phyloP scores from a whole-genome alignment of 768 basidiomycete species.

The Suillus placidus region DNA sequence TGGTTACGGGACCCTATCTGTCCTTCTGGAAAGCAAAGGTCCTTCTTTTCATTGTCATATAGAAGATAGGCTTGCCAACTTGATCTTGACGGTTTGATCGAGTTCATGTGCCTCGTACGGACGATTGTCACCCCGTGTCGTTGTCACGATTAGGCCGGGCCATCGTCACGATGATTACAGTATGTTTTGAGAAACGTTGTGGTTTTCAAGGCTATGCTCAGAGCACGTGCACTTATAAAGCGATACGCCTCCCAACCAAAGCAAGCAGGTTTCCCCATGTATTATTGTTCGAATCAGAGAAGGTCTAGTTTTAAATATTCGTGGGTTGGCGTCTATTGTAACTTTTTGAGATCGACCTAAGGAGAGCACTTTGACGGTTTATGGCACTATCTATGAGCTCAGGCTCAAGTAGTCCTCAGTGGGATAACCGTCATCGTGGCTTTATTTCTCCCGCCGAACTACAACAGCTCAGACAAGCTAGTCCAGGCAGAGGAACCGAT shows the following conservation, averaged over 20 bases:
- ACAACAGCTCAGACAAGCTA: constrained; percentile 37
- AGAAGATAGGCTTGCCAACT: constrained; percentile 1
- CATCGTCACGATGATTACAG: neutral
- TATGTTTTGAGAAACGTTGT: neutral
- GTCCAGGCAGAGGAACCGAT: constrained; percentile 32
- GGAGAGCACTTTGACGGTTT: neutral
- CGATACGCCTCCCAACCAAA: neutral
- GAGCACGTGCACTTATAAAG: neutral
- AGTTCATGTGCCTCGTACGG: neutral
- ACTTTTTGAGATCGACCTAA: constrained; percentile 4
- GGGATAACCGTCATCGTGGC: constrained; percentile 38
- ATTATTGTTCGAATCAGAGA: constrained; percentile 3
- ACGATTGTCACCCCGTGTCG: neutral
- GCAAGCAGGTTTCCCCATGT: constrained; percentile 1
- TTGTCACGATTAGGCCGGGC: neutral
- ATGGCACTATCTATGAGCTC: constrained; percentile 1
- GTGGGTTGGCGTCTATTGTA: constrained; percentile 3
- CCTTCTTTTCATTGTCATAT: constrained; percentile 1
- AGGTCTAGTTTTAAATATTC: constrained; percentile 3
- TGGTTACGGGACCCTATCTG: neutral
- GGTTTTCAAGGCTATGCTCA: constrained; percentile 1
- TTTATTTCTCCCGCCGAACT: constrained; percentile 37
- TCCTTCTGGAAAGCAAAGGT: constrained; percentile 1
- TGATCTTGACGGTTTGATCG: constrained; percentile 1
- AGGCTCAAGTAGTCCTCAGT: constrained; percentile 36